A percentile compares a stretch with the other conserved stretches of the same genome.
These are phyloP conservation scores for Trifolium subterraneum DNA, from an alignment of 306 rosid genomes.

Conservation along the genomic window DNA sequence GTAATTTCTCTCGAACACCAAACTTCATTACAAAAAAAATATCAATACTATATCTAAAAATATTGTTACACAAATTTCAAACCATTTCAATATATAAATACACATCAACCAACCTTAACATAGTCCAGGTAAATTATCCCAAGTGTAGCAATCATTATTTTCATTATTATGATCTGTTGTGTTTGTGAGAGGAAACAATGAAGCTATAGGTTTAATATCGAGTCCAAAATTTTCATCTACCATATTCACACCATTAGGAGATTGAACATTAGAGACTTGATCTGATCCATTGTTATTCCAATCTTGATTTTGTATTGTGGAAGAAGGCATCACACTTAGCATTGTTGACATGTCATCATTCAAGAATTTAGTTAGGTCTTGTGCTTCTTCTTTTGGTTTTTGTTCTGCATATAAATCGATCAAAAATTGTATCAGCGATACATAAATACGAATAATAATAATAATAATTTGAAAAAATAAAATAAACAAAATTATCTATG, in stretches of 20 bases:
- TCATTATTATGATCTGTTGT: conserved; percentile 52
- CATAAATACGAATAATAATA: not conserved
- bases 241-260: conserved; percentile 46
- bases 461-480: not conserved
- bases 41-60: conserved; percentile 18
- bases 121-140: conserved; percentile 80
- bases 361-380: conserved; percentile 43
- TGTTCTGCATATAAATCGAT: conserved; percentile 46
- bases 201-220: conserved; percentile 64
- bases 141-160: conserved; percentile 52
- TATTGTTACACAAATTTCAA: conserved; percentile 24
- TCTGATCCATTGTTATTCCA: conserved; percentile 54
- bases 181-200: conserved; percentile 64
- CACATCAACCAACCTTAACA: conserved; percentile 58
- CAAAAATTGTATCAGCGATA: not conserved
- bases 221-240: conserved; percentile 54
- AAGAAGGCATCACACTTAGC: conserved; percentile 59
- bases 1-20: conserved; percentile 6
- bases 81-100: not conserved
- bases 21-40: conserved; percentile 9
- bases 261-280: conserved; percentile 48
- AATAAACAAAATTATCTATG: not conserved
- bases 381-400: conserved; percentile 58
- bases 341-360: conserved; percentile 68
- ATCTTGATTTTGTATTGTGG: conserved; percentile 49